Evolutionary conservation across 1,284 basidiomycete species (phyloP), one percentile per base, ranked within the genome.

Genomic region (Papiliotrema fonsecae): DNA sequence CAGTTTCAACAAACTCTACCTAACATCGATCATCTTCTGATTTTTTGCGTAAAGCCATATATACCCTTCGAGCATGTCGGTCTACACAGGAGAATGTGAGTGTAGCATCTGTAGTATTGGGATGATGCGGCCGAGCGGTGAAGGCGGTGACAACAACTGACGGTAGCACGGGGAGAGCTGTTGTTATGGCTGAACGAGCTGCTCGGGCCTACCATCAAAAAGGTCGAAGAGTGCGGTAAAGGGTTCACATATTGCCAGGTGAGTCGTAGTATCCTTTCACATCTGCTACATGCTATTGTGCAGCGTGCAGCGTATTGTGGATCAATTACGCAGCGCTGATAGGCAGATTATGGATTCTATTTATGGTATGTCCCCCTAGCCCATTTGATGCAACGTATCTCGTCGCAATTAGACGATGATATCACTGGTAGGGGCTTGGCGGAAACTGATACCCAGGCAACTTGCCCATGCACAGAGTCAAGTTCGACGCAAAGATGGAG

Each of bases 121-220:
- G 42, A 18, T 19, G 10, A 31, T 22, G 18, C 11, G 10, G 39
- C 39, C 11, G 19, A 16, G 16, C 9, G 16, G 42, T 9, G 10
- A 10, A 30, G 7, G 42, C 9, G 42, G 14, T 18, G 25, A 35
- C 26, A n/a, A 32, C 18, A 16, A 16, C 27, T 16, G 28, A 21
- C 42, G 9, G 13, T 49, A 74, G 73, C 74, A 35, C 73, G 94
- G 68, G 87, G 87, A 41, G 96, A 98, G 68, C 81, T 98, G 27
- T 69, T 98, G 35, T 79, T 80, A 43, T 98, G 96, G 96, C 77
- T 97, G 67, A 97, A 97, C 75, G 88, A 94, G 41, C 83, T 98
- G 19, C 81, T 97, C 7, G 83, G 86, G 16, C 66, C 67, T 26
- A 52, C 57, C 75, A 92, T 96, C 76, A 90, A 87, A 27, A 97